These are phyloP conservation scores for Phytophthora agathidicida DNA, from an alignment of 352 stramenopile genomes.

Conservation along the genomic window DNA sequence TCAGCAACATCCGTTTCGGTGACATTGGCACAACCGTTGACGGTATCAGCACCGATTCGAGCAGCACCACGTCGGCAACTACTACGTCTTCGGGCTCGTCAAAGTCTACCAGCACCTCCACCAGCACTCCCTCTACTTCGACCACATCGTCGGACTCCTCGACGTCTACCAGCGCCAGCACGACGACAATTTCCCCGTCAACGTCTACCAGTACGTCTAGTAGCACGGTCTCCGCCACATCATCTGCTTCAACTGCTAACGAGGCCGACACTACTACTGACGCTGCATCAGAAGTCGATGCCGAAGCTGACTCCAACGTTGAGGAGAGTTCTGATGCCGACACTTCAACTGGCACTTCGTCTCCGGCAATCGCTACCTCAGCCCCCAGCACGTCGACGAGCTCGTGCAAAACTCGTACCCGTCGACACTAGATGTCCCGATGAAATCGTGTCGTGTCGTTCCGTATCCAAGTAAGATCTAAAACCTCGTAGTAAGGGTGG, in stretches of 20 bases:
- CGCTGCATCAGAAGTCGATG: constrained; percentile 12
- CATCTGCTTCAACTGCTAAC: constrained; percentile 15
- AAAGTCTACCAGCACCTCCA: constrained; percentile 4
- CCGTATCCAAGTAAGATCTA: constrained; percentile 4
- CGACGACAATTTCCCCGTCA: background rate
- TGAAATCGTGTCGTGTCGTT: constrained; percentile 2
- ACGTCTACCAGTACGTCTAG: background rate
- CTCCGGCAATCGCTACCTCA: background rate
- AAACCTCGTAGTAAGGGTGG: constrained; percentile 1
- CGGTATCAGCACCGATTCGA: constrained; percentile 22
- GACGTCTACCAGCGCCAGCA: constrained; percentile 7
- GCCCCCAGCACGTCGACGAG: constrained; percentile 15
- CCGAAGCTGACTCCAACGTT: constrained; percentile 10
- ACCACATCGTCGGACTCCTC: constrained; percentile 7
- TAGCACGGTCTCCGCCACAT: background rate
- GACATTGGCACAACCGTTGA: constrained; percentile 56
- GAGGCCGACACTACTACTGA: constrained; percentile 7
- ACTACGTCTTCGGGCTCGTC: constrained; percentile 3
- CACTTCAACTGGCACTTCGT: background rate
- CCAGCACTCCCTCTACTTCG: constrained; percentile 5
- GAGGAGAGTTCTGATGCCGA: constrained; percentile 3
- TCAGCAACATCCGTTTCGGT: constrained; percentile 47
- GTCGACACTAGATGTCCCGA: constrained; percentile 19
- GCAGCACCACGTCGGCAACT: background rate
- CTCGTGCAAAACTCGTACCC: constrained; percentile 21